Evolutionary conservation across 306 rosid genomes (phyloP).

Genomic region (Parietaria judaica): DNA sequence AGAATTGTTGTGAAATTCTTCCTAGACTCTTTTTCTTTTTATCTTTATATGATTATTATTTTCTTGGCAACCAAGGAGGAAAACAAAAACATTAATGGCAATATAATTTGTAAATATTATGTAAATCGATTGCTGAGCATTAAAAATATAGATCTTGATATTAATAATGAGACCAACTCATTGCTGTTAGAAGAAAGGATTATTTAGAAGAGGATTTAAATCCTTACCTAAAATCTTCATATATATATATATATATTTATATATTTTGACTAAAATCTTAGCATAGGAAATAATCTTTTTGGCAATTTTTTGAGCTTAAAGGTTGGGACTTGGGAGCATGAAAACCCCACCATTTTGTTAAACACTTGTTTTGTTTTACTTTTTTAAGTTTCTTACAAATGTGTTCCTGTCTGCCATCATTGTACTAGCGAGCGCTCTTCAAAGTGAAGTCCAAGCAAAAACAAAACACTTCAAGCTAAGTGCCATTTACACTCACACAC

Average conservation of each 20-base stretch:
- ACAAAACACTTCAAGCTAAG: not conserved
- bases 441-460: slow-evolving; percentile 15
- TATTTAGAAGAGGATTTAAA: slow-evolving; percentile 23
- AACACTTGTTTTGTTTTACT: slow-evolving; percentile 11
- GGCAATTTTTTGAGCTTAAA: slow-evolving; percentile 28
- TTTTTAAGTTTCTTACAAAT: slow-evolving; percentile 63
- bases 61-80: too few relatives aligned
- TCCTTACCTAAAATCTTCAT: slow-evolving; percentile 32
- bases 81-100: slow-evolving; percentile 1
- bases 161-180: too few relatives aligned
- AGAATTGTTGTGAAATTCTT: too few relatives aligned
- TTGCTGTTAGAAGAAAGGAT: not conserved
- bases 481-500: not conserved
- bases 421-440: slow-evolving; percentile 40
- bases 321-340: slow-evolving; percentile 42
- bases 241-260: slow-evolving; percentile 29
- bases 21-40: too few relatives aligned
- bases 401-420: slow-evolving; percentile 75
- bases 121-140: not conserved
- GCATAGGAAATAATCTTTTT: slow-evolving; percentile 24
- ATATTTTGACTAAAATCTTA: slow-evolving; percentile 27
- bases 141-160: too few relatives aligned
- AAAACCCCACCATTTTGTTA: slow-evolving; percentile 51
- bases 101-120: too few relatives aligned
- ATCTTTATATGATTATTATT: too few relatives aligned